Conservation (phyloP, 495 filamentous ascomycete genomes). For the Ramalina intermedia region DNA sequence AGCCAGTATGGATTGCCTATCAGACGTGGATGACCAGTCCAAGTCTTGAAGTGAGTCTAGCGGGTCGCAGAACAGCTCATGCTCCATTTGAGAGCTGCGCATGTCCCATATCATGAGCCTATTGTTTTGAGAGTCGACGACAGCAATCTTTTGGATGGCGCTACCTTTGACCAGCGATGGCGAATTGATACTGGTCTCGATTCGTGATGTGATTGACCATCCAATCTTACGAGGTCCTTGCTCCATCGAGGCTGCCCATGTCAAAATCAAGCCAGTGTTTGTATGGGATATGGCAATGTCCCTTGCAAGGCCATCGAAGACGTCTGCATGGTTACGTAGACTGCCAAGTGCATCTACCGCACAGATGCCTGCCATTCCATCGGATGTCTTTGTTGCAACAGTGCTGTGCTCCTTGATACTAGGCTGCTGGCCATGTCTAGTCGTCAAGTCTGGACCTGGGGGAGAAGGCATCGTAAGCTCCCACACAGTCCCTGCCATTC, state of each 20-base stretch:
- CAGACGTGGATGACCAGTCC: slow-evolving; percentile 90
- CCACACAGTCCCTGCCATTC: slow-evolving; percentile 78
- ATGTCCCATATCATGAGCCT: slow-evolving; percentile 87
- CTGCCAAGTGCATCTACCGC: slow-evolving; percentile 85
- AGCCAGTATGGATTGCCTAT: slow-evolving; percentile 79
- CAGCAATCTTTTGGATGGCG: slow-evolving; percentile 72
- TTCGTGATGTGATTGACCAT: slow-evolving; percentile 72
- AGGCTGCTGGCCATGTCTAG: not conserved
- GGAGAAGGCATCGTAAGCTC: slow-evolving; percentile 43
- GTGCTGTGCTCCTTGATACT: slow-evolving; percentile 50
- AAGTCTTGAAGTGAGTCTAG: slow-evolving; percentile 71
- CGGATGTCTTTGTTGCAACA: slow-evolving; percentile 56
- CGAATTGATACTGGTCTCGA: slow-evolving; percentile 63
- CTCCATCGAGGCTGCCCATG: slow-evolving; percentile 75
- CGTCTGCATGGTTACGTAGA: slow-evolving; percentile 54
- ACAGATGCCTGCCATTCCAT: slow-evolving; percentile 68
- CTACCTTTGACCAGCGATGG: slow-evolving; percentile 74
- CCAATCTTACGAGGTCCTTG: slow-evolving; percentile 40
- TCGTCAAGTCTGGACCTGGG: not conserved
- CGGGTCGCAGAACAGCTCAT: slow-evolving; percentile 54
- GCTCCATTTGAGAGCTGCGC: slow-evolving; percentile 67
- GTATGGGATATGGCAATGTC: slow-evolving; percentile 86
- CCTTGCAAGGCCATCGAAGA: slow-evolving; percentile 73
- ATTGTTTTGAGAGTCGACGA: slow-evolving; percentile 60
- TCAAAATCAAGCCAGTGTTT: slow-evolving; percentile 55